Percentiles rank a stretch among this genome's conserved stretches.
Evolutionary conservation across 306 rosid genomes (phyloP).

Genomic region (Macrotyloma uniflorum): DNA sequence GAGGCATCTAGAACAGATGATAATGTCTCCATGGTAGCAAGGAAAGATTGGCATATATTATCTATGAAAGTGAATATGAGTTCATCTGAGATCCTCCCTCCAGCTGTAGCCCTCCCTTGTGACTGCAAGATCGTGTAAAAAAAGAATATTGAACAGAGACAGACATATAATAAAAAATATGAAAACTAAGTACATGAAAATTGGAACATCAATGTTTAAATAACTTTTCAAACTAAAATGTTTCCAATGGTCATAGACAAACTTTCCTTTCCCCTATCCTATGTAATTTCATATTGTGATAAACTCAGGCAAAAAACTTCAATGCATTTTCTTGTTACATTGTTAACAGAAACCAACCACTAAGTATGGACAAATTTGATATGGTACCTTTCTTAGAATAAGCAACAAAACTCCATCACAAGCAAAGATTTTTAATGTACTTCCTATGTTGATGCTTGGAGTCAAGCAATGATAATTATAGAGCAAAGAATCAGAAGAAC

Average conservation of each 20-base stretch:
- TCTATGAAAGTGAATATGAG: slow-evolving; percentile 61
- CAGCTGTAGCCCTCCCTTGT: slow-evolving; percentile 41
- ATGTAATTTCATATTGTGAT: background rate
- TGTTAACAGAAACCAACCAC: background rate
- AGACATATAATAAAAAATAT: slow-evolving; percentile 26
- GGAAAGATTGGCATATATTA: slow-evolving; percentile 65
- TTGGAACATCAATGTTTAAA: slow-evolving; percentile 18
- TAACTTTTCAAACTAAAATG: slow-evolving; percentile 12
- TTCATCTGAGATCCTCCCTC: slow-evolving; percentile 53
- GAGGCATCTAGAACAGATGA: slow-evolving; percentile 60
- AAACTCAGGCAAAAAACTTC: background rate
- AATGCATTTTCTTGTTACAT: background rate
- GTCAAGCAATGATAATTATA: slow-evolving; percentile 17
- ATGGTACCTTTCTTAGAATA: background rate
- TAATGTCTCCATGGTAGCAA: slow-evolving; percentile 60
- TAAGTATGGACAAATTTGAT: background rate
- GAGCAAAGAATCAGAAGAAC: background rate
- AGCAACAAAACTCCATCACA: background rate
- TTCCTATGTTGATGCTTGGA: background rate
- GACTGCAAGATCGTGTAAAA: slow-evolving; percentile 57
- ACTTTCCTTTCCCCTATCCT: background rate
- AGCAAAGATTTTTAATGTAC: background rate
- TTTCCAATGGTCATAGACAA: slow-evolving; percentile 7
- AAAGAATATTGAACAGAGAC: slow-evolving; percentile 30
- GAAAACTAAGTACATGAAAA: slow-evolving; percentile 35